These are phyloP conservation scores for Stenocarpella maydis DNA, from an alignment of 2,329 filamentous ascomycete species.

Conservation along the genomic window DNA sequence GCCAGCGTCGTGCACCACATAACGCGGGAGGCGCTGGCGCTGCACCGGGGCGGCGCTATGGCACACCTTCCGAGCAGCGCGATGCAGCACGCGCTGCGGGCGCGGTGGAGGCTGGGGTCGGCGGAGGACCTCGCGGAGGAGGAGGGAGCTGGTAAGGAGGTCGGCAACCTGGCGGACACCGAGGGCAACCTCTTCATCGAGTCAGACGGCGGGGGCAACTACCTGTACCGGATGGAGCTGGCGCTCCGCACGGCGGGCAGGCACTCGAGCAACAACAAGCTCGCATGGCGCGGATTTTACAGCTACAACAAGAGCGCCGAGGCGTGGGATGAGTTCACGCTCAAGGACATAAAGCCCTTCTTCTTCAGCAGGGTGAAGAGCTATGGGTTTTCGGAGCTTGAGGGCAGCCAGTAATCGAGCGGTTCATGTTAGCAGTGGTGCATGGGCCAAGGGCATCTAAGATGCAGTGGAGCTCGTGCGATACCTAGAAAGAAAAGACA, in stretches of 20 bases:
- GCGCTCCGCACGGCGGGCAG: slow-evolving; percentile 70
- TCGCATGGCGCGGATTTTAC: slow-evolving; percentile 90
- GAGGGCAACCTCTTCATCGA: slow-evolving; percentile 82
- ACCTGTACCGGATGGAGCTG: slow-evolving; percentile 85
- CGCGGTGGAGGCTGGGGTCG: slow-evolving; percentile 59
- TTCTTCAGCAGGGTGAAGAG: slow-evolving; percentile 73
- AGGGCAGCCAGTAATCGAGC: neutral
- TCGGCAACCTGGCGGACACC: slow-evolving; percentile 46
- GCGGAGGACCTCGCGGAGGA: slow-evolving; percentile 42
- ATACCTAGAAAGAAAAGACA: neutral
- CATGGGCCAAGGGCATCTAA: neutral
- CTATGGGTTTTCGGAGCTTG: slow-evolving; percentile 58
- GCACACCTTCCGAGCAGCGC: slow-evolving; percentile 57
- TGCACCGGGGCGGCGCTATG: slow-evolving; percentile 48
- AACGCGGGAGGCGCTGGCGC: slow-evolving; percentile 71
- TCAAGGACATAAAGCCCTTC: slow-evolving; percentile 68
- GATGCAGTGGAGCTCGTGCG: neutral
- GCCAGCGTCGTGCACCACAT: slow-evolving; percentile 87
- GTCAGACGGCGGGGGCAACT: slow-evolving; percentile 83
- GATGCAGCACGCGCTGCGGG: slow-evolving; percentile 74
- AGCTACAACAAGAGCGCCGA: slow-evolving; percentile 90
- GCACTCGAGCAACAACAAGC: slow-evolving; percentile 79
- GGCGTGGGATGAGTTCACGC: slow-evolving; percentile 84
- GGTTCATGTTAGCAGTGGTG: neutral
- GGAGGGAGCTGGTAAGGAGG: slow-evolving; percentile 43